Conservation (phyloP, 2,329 filamentous ascomycete genomes). For the Lasiodiplodia theobromae region DNA sequence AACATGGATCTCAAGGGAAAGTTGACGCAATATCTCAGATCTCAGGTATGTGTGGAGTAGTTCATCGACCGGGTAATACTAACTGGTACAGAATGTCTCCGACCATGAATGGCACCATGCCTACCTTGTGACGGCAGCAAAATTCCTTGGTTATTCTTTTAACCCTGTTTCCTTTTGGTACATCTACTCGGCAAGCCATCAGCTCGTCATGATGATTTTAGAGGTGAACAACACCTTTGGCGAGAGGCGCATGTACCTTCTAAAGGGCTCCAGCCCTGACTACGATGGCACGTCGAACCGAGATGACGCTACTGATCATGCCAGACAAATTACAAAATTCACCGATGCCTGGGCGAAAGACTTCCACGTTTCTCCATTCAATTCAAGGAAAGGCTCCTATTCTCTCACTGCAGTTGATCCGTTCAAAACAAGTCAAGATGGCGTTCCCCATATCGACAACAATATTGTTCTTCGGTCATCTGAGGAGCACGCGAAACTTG, state of each 20-base stretch:
- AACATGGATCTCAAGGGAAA: constrained; percentile 68
- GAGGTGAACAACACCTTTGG: constrained; percentile 82
- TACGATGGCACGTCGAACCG: neutral
- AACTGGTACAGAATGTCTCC: constrained; percentile 59
- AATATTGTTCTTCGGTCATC: constrained; percentile 69
- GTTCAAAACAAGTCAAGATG: constrained; percentile 39
- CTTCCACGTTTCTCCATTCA: constrained; percentile 81
- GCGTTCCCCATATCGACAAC: constrained; percentile 58
- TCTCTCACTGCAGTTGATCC: constrained; percentile 56
- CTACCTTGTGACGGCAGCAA: constrained; percentile 74
- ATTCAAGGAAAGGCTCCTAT: constrained; percentile 60
- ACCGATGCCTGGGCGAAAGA: constrained; percentile 69
- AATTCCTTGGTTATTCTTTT: constrained; percentile 73
- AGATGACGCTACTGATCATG: neutral
- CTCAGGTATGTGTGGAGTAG: constrained; percentile 55
- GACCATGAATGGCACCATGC: constrained; percentile 69
- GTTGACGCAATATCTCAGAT: constrained; percentile 64
- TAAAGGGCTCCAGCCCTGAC: constrained; percentile 48
- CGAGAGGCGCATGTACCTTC: constrained; percentile 71
- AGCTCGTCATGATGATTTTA: constrained; percentile 69
- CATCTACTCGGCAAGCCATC: constrained; percentile 66
- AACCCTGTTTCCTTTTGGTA: constrained; percentile 84
- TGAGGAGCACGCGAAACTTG: constrained; percentile 66
- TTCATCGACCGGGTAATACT: neutral
- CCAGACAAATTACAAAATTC: constrained; percentile 42